Evolutionary conservation across 345 rosid species (phyloP).

Genomic region (Citrus sp.): DNA sequence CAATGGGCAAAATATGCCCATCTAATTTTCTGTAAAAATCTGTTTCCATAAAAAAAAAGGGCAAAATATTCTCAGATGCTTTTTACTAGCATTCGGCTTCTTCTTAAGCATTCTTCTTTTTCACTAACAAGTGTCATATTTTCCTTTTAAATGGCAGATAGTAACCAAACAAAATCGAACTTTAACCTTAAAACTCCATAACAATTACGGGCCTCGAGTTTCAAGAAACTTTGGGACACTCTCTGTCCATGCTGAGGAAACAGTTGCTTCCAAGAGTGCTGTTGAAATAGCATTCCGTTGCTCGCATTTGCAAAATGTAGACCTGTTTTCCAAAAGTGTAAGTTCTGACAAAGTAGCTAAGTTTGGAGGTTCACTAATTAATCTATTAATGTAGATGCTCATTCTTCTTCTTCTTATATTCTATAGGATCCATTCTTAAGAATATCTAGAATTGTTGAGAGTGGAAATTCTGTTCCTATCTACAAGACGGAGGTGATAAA

Average conservation of each 20-base stretch:
- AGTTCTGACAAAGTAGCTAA: conserved; percentile 10
- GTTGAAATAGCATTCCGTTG: conserved; percentile 55
- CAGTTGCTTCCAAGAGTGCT: conserved; percentile 49
- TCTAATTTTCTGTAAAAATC: no score
- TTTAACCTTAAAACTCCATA: conserved; percentile 48
- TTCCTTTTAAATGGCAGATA: conserved; percentile 41
- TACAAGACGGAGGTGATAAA: conserved; percentile 78
- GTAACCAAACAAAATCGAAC: conserved; percentile 51
- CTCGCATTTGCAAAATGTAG: conserved; percentile 62
- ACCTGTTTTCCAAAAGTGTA: conserved; percentile 79
- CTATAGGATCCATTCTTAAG: conserved; percentile 78
- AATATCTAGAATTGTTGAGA: conserved; percentile 69
- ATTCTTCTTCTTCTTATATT: conserved; percentile 2
- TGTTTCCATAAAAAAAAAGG: no score
- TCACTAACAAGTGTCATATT: neutral
- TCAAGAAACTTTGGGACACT: conserved; percentile 51
- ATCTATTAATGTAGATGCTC: neutral
- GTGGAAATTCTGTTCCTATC: conserved; percentile 49
- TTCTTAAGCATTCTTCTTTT: neutral
- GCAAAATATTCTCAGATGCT: no score
- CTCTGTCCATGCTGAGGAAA: conserved; percentile 73
- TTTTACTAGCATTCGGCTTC: neutral
- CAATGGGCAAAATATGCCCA: neutral
- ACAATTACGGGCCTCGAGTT: conserved; percentile 32
- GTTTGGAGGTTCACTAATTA: neutral